Conservation (phyloP, 2,329 filamentous ascomycete species). For the Madurella fahalii region DNA sequence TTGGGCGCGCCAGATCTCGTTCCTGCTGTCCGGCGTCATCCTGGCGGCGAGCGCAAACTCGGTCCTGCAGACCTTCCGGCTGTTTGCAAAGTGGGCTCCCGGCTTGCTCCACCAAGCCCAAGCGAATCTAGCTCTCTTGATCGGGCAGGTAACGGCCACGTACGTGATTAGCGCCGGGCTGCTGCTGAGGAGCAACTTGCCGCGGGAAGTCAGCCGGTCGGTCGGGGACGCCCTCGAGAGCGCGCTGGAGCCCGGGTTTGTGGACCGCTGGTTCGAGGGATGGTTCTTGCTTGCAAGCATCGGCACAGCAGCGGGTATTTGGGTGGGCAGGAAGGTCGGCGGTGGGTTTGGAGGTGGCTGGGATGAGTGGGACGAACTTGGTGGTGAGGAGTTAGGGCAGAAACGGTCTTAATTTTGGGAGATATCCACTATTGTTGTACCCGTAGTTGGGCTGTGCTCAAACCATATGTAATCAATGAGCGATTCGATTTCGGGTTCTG, state of each 20-base stretch:
- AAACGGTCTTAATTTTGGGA: conserved; percentile 55
- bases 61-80: conserved; percentile 77
- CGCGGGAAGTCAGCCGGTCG: conserved; percentile 69
- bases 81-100: conserved; percentile 73
- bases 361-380: conserved; percentile 59
- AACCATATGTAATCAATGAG: background rate
- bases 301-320: conserved; percentile 66
- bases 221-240: conserved; percentile 75
- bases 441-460: background rate
- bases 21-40: conserved; percentile 77
- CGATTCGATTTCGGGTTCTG: too few relatives aligned
- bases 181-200: conserved; percentile 73
- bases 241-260: conserved; percentile 67
- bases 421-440: background rate
- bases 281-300: conserved; percentile 73
- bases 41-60: conserved; percentile 76
- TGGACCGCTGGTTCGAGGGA: conserved; percentile 81
- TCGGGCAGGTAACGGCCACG: conserved; percentile 76
- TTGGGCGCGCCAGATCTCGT: conserved; percentile 82
- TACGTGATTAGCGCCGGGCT: conserved; percentile 81
- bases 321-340: conserved; percentile 61
- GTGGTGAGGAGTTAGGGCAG: conserved; percentile 65
- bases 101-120: conserved; percentile 67
- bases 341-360: conserved; percentile 37
- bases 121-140: conserved; percentile 72